Evolutionary conservation across 176 grass and related monocot species (phyloP).

Genomic region (Oryza glaberrima): DNA sequence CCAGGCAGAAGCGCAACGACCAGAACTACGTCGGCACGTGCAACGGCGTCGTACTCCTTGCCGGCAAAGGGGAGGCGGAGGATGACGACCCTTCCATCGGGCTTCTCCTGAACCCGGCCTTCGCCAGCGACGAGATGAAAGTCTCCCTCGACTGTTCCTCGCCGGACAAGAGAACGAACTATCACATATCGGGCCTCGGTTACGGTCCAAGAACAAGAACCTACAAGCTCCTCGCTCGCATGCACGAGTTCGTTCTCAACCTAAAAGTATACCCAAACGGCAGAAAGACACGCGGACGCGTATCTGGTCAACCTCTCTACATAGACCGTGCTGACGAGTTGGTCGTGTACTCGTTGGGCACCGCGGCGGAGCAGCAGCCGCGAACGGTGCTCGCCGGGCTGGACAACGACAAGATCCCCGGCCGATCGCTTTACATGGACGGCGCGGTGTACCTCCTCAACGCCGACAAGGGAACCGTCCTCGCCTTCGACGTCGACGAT

Average conservation of each 20-base stretch:
- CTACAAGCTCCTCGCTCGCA: neutral
- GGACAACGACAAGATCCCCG: neutral
- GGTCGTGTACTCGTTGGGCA: neutral
- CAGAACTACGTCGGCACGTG: neutral
- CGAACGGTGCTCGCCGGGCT: neutral
- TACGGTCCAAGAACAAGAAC: neutral
- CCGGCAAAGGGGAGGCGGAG: too few species aligned
- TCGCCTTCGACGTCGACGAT: too few species aligned
- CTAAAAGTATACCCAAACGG: too few species aligned
- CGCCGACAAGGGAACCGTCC: neutral
- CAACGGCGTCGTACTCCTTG: conserved; percentile 7
- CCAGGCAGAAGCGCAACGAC: neutral
- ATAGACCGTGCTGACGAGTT: neutral
- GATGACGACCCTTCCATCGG: neutral
- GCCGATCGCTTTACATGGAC: conserved; percentile 1
- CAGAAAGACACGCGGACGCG: too few species aligned
- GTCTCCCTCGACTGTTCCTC: neutral
- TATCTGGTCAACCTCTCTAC: too few species aligned
- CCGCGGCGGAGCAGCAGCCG: neutral
- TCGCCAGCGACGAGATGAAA: neutral
- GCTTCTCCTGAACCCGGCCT: neutral
- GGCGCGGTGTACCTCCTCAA: neutral
- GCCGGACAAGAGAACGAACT: too few species aligned
- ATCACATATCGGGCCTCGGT: neutral
- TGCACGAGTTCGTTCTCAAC: neutral